A percentile compares a stretch with the other conserved stretches of the same genome.
Evolutionary conservation across 169 alveolate species (phyloP).

Genomic region (Eimeria nieschulzi): DNA sequence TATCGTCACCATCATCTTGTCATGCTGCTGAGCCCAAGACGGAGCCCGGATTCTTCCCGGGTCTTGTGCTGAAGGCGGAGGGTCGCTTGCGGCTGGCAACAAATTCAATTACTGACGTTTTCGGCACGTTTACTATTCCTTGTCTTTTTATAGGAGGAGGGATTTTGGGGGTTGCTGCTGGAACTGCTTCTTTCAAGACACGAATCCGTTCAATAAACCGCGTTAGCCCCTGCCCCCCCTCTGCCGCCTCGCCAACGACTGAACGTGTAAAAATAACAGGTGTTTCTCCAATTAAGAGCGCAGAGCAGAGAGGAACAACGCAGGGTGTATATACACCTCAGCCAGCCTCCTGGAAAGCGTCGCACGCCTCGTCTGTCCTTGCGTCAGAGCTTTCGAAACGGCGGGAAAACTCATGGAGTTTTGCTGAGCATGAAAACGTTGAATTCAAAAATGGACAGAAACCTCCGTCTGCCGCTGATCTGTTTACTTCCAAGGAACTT

Average conservation of each 20-base stretch:
- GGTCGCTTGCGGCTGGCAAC: conserved; percentile 1
- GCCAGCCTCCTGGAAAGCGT: not conserved
- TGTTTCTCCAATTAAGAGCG: not conserved
- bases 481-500: conserved; percentile 37
- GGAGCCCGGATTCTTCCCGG: not conserved
- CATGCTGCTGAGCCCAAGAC: not conserved
- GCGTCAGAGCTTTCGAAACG: conserved; percentile 35
- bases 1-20: not conserved
- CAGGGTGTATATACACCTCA: not conserved
- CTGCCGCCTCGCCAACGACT: not conserved
- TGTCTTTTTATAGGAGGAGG: conserved; percentile 20
- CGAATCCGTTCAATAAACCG: not conserved
- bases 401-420: not conserved
- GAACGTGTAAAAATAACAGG: not conserved
- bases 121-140: conserved; percentile 16
- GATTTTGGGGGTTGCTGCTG: conserved; percentile 6
- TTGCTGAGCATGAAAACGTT: not conserved
- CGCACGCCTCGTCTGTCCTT: conserved; percentile 7
- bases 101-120: not conserved
- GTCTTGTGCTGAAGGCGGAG: not conserved
- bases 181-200: not conserved
- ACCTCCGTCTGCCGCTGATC: conserved; percentile 1
- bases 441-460: not conserved
- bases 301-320: not conserved
- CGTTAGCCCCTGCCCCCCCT: not conserved